Conservation (phyloP, 768 basidiomycete species). For the Pilatotrama ljubarskyi region DNA sequence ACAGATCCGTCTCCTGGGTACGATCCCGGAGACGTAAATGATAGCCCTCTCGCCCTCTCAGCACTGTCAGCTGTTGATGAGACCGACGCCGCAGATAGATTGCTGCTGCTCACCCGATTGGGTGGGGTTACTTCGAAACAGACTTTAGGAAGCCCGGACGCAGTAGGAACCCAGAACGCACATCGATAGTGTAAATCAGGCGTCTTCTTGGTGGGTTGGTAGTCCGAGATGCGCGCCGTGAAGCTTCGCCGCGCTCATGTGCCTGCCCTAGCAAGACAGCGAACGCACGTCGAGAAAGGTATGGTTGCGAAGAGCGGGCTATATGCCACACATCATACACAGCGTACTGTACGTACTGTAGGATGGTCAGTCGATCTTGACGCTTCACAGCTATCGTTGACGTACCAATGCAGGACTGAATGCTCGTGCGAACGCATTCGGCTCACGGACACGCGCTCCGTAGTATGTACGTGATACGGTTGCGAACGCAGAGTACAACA, state of each 20-base stretch:
- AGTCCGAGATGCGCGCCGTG: not conserved
- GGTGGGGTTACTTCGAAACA: slow-evolving; percentile 14
- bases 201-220: not conserved
- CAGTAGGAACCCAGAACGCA: slow-evolving; percentile 9
- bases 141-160: slow-evolving; percentile 17
- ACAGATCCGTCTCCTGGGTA: not conserved
- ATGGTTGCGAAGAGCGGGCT: not conserved
- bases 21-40: slow-evolving; percentile 8
- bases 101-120: slow-evolving; percentile 12
- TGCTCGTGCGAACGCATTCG: slow-evolving; percentile 1
- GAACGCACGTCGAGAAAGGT: not conserved
- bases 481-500: not conserved
- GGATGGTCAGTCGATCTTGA: not conserved
- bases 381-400: not conserved
- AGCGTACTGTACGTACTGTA: not conserved
- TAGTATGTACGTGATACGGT: slow-evolving; percentile 6
- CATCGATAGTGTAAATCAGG: slow-evolving; percentile 13
- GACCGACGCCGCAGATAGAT: slow-evolving; percentile 2
- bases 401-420: slow-evolving; percentile 7
- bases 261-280: not conserved
- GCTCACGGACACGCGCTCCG: slow-evolving; percentile 8
- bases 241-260: not conserved
- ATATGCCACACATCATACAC: not conserved
- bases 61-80: slow-evolving; percentile 18
- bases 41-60: not conserved